A percentile compares a stretch with the other conserved stretches of the same genome.
phyloP scores from a whole-genome alignment of 306 rosid genomes.

The Lathyrus tuberosus region DNA sequence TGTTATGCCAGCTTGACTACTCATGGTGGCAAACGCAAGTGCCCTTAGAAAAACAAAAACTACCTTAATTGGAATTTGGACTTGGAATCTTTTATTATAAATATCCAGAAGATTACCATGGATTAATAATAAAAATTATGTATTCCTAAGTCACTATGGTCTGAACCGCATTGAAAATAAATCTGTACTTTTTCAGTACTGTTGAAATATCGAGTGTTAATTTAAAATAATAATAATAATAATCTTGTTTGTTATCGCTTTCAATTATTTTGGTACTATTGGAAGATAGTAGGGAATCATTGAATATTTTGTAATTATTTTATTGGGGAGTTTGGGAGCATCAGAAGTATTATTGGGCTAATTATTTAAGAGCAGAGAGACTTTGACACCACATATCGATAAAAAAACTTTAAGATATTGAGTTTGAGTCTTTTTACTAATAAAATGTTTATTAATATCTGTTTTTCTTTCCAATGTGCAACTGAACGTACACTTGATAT shows the following conservation, averaged over 20 bases:
- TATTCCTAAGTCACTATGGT: background rate
- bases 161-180: background rate
- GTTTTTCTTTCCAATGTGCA: too few species aligned
- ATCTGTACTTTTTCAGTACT: background rate
- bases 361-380: too few species aligned
- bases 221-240: background rate
- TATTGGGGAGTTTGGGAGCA: background rate
- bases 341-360: too few species aligned
- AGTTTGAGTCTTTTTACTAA: too few species aligned
- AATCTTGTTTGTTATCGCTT: background rate
- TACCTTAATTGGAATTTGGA: background rate
- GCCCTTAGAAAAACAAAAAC: slow-evolving; percentile 45
- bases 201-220: background rate
- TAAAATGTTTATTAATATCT: too few species aligned
- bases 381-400: too few species aligned
- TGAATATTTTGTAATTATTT: background rate
- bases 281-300: too few species aligned
- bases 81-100: background rate
- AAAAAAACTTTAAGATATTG: too few species aligned
- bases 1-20: slow-evolving; percentile 72
- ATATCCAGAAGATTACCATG: background rate
- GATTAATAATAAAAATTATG: background rate
- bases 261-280: too few species aligned
- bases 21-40: slow-evolving; percentile 65
- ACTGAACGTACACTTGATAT: too few species aligned